Evolutionary conservation across 352 stramenopile genomes (phyloP).

Genomic region (Thraustotheca clavata): DNA sequence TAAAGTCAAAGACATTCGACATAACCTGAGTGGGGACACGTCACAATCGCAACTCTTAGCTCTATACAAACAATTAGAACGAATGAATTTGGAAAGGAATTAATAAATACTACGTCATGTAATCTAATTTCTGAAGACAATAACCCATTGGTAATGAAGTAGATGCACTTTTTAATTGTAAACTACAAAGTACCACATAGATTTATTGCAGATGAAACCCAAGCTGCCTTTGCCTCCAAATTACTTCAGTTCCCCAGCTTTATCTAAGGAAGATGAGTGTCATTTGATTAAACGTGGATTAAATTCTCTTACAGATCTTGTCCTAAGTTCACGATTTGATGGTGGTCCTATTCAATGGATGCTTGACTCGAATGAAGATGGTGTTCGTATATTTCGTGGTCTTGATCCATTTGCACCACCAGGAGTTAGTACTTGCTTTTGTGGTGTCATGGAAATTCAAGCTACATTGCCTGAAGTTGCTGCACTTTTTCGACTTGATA

Average conservation of each 20-base stretch:
- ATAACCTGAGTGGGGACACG: not conserved
- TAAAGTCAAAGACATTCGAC: not conserved
- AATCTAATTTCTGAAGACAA: too few species aligned
- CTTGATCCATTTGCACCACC: not conserved
- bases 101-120: too few species aligned
- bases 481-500: not conserved
- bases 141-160: too few species aligned
- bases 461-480: slow-evolving; percentile 12
- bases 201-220: too few species aligned
- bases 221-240: too few species aligned
- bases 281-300: not conserved
- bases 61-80: slow-evolving; percentile 10
- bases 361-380: slow-evolving; percentile 7
- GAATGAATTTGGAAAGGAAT: slow-evolving; percentile 8
- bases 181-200: too few species aligned
- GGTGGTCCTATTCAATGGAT: slow-evolving; percentile 11
- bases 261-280: not conserved
- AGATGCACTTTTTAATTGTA: too few species aligned
- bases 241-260: too few species aligned
- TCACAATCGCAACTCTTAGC: not conserved
- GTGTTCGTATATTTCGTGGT: slow-evolving; percentile 1
- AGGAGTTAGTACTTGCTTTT: not conserved
- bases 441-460: slow-evolving; percentile 5
- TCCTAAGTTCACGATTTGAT: not conserved
- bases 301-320: not conserved